Evolutionary conservation across 2,329 filamentous ascomycete genomes (phyloP), one percentile per base, ranked within the genome.

Genomic region (Nemania serpens): DNA sequence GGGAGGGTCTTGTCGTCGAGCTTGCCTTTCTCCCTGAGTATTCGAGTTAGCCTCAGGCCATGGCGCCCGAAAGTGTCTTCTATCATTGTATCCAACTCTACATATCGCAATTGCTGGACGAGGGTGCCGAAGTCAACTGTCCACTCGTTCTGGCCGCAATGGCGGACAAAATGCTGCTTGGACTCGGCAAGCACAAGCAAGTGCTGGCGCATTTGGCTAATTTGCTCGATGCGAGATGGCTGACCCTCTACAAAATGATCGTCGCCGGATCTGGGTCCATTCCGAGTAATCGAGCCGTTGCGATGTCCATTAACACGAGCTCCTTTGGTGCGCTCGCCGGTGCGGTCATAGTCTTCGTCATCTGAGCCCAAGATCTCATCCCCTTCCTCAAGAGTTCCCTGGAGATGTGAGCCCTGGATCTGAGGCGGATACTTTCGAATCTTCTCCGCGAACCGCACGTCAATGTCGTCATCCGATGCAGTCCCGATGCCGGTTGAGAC

Each of bases 1-100:
- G 91, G 90, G 12, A 97, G 82, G 62, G 91, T 88, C 75, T 96
- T 96, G 75, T 99, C 95, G 67, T 98, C 94, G n/a, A 98, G 81
- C 72, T 95, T 97, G 55, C 95, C 95, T 72, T 93, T 92, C 60
- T 90, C 88, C 41, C 90, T 85, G 18, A 99, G 83, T 57, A 98
- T 92, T 18, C 92, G 89, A 18, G 93, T 84, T n/a, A 99, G 81
- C 9, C 94, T 90, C 17, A 94, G 83, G 0, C 92, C 92, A 48
- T 90, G 81, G 7, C 85, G 84, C 7, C 92, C 93, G 68, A 91
- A 93, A 2, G 87, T 86, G 54, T 91, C 86, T 64, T 90, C 85
- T 58, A 98, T 89, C 43, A 93, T 88, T 13, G 88, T 87, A 74
- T 97, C 92, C 33, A 98, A 80, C 73, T 97, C 92, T 5, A 84